Evolutionary conservation across 139 green algal species (phyloP), one percentile per base, ranked within the genome.

Genomic region (Micractinium conductrix): DNA sequence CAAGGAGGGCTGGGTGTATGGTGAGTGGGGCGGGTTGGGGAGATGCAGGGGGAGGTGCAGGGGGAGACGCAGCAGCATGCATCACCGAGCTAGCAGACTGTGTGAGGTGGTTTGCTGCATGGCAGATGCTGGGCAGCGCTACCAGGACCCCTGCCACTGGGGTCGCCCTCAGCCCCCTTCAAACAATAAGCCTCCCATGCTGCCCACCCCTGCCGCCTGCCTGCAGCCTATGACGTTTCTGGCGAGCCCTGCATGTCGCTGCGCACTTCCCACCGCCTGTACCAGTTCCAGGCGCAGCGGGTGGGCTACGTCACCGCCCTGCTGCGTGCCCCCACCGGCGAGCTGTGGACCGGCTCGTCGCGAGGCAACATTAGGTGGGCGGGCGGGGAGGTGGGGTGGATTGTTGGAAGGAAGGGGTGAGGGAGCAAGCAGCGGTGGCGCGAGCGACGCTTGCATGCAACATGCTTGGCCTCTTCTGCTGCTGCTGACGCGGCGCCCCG

Each of bases 341-440:
- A 94, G 12, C 85, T 96, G 69, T 96, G 92, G 93, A 95, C 89
- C 7, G 93, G 85, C n/a, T 90, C 80, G 19, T 87, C 82, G 21
- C 82, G 83, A 14, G 93, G 93, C 50, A 81, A 85, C 55, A 65
- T 96, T 28, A 84, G 93, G 76, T 82, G 38, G 38, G 76, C 4
- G 53, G 53, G 53, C 8, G 53, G 53, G 53, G 58, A 67, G 30
- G 19, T 33, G 58, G 5, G 19, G 58, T 67, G 58, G 16, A 28
- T 67, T 14, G 19, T 67, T 5, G 16, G 48, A 58, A 58, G 48
- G 48, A 58, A 58, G 48, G 48, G 48, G 48, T 10, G 10, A 16
- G 48, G n/a, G n/a, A n/a, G n/a, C n/a, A n/a, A n/a, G n/a, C n/a
- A n/a, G n/a, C n/a, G n/a, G n/a, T n/a, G n/a, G n/a, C n/a, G n/a